Percentiles rank a stretch among this genome's conserved stretches.
Evolutionary conservation across 108 stramenopile genomes (phyloP).

Genomic region (Pseudonitzschia multiseries): DNA sequence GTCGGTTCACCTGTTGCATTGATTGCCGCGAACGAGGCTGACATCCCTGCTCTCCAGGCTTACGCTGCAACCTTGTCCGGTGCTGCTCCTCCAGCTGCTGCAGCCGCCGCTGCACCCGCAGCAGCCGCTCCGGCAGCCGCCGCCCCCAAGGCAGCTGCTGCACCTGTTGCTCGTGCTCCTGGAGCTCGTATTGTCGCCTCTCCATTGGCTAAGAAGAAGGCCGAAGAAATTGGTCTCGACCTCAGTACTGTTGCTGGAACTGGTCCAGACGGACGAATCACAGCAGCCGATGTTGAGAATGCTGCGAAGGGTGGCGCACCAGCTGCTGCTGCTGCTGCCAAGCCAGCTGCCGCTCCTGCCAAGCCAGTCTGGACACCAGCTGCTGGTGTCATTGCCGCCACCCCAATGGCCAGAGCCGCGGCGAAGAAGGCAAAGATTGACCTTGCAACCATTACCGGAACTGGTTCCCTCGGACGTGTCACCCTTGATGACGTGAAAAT

Average conservation of each 20-base stretch:
- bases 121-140: conserved; percentile 63
- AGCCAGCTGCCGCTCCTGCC: conserved; percentile 57
- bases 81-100: conserved; percentile 48
- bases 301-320: conserved; percentile 68
- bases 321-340: conserved; percentile 44
- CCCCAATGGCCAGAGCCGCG: conserved; percentile 69
- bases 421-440: conserved; percentile 90
- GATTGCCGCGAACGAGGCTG: conserved; percentile 79
- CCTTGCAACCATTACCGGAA: conserved; percentile 77
- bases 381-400: conserved; percentile 79
- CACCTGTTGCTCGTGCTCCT: conserved; percentile 45
- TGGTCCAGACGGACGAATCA: conserved; percentile 91
- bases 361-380: conserved; percentile 84
- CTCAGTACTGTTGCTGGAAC: conserved; percentile 85
- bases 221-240: conserved; percentile 84
- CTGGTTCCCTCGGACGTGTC: conserved; percentile 94
- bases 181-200: conserved; percentile 92
- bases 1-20: conserved; percentile 93
- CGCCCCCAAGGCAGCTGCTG: conserved; percentile 56
- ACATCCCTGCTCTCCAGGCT: conserved; percentile 79
- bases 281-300: conserved; percentile 67
- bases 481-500: conserved; percentile 89
- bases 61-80: conserved; percentile 73
- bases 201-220: conserved; percentile 92
- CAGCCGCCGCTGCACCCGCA: conserved; percentile 46